Evolutionary conservation across 371 early-diverging fungal genomes (phyloP), one percentile per base, ranked within the genome.

Genomic region (Haplosporangium sp.): DNA sequence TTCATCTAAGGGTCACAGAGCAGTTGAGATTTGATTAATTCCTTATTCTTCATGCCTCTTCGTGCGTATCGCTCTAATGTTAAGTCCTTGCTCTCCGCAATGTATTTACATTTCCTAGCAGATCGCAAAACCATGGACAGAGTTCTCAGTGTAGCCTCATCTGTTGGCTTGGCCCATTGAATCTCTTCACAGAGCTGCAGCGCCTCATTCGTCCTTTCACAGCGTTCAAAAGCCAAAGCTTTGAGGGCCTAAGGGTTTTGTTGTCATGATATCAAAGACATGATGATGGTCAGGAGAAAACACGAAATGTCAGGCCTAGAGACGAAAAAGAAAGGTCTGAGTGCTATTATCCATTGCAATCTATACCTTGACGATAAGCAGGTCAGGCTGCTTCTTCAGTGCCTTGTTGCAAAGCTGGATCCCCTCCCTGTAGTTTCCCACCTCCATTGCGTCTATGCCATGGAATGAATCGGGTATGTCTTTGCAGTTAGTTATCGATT

Each of bases 111-210:
- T 83, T 87, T 84, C 21, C 86, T 86, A 10, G 89, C 82, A 9
- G 86, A 85, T 42, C 90, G 84, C 59, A 89, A 91, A 5, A 92
- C 88, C 85, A 92, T 83, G 10, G 90, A 86, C 7, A 94, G 62
- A 4, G 94, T 91, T 66, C 95, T 93, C 29, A 95, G 81, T 0
- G 93, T 89, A 21, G 91, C 81, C 40, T 90, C 89, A 67, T 94
- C 96, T 4, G 86, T 88, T 12, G 94, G 90, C 23, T 89, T 84
- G 0, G 83, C 71, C 55, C 86, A 86, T 59, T 89, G 88, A 13
- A 97, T 87, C 66, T 92, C 88, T 18, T 84, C 74, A 50, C 93
- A 93, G n/a, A 95, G 63, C n/a, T 83, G 82, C 42, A 86, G 60
- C 0, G 95, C 94, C 67, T 95, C 94, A 5, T 90, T 86, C 18